Conservation (phyloP, 768 basidiomycete genomes). For the Suillus occidentalis region DNA sequence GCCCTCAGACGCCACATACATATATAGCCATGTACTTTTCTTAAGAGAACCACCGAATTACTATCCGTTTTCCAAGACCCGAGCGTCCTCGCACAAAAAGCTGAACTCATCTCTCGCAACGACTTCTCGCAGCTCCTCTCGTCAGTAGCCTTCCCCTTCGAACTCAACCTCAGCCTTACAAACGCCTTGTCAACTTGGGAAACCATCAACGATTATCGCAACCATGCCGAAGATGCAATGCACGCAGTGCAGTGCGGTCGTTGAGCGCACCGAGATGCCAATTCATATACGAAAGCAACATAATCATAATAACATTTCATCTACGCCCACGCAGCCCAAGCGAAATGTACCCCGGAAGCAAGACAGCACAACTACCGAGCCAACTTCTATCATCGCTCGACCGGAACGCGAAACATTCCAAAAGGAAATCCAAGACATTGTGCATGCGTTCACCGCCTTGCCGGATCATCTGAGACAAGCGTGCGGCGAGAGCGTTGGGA, state of each 20-base stretch:
- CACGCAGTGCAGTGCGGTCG: not conserved
- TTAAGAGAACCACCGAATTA: too few relatives aligned
- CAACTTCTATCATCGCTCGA: slow-evolving; percentile 2
- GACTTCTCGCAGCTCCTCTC: too few relatives aligned
- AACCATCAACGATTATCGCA: not conserved
- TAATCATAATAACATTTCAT: not conserved
- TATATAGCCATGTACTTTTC: too few relatives aligned
- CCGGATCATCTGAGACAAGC: slow-evolving; percentile 4
- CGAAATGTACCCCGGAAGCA: not conserved
- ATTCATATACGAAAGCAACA: not conserved
- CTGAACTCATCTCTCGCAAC: too few relatives aligned
- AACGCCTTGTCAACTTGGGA: not conserved
- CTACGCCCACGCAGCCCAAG: not conserved
- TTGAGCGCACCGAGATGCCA: not conserved
- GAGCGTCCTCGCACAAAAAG: too few relatives aligned
- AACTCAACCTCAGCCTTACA: too few relatives aligned
- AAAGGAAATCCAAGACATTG: slow-evolving; percentile 17
- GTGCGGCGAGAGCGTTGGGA: slow-evolving; percentile 18
- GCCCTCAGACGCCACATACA: too few relatives aligned
- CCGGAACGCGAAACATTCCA: slow-evolving; percentile 16
- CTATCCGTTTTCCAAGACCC: too few relatives aligned
- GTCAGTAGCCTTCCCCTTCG: too few relatives aligned
- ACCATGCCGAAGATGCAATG: not conserved
- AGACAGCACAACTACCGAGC: not conserved
- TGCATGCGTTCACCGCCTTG: slow-evolving; percentile 18